Evolutionary conservation across 2,329 filamentous ascomycete genomes (phyloP).

Genomic region (Aspergillus transmontanensis): DNA sequence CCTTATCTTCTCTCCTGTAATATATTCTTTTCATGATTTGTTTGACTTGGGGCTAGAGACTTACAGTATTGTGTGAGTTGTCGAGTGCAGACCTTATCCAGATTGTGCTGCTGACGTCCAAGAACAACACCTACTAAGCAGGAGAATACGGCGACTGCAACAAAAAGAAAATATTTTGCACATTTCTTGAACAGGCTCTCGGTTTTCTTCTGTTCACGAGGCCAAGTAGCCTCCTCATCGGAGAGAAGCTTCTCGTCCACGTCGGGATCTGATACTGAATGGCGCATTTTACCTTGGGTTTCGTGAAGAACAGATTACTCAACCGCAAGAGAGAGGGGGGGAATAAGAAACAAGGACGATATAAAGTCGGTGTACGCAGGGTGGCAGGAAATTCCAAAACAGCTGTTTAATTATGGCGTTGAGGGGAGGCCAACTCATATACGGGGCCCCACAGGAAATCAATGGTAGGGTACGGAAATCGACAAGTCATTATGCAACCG

Average conservation of each 20-base stretch:
- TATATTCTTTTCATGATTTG: background rate
- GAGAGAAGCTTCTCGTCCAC: conserved; percentile 11
- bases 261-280: background rate
- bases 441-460: background rate
- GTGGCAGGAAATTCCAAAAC: background rate
- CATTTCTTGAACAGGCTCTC: background rate
- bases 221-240: conserved; percentile 10
- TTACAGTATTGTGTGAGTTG: conserved; percentile 30
- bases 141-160: conserved; percentile 20
- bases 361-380: background rate
- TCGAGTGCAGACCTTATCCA: conserved; percentile 24
- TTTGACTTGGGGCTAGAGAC: background rate
- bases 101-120: conserved; percentile 15
- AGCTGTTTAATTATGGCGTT: background rate
- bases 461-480: background rate
- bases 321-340: background rate
- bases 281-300: background rate
- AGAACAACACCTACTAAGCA: conserved; percentile 22
- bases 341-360: background rate
- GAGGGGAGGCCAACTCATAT: background rate
- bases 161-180: conserved; percentile 16
- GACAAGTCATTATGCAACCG: background rate
- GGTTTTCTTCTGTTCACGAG: background rate
- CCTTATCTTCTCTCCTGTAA: background rate
- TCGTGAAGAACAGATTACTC: no score